Evolutionary conservation across 1,284 basidiomycete species (phyloP).

Genomic region (Apiotrichum gracile): DNA sequence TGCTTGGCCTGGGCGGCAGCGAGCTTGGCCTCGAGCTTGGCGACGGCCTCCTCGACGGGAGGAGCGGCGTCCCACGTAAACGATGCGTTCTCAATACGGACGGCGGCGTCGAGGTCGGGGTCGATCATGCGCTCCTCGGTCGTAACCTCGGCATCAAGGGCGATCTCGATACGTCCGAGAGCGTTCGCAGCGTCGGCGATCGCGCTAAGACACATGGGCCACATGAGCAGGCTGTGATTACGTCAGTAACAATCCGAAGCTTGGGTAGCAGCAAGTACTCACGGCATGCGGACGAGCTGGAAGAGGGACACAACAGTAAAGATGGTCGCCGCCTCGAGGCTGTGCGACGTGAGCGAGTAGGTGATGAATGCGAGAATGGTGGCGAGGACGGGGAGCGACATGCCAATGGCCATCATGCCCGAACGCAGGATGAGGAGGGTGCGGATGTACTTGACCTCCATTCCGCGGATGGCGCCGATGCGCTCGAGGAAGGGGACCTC

Average conservation of each 20-base stretch:
- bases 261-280: neutral
- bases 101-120: conserved; percentile 53
- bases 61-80: conserved; percentile 78
- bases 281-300: conserved; percentile 49
- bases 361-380: conserved; percentile 80
- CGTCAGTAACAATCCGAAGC: neutral
- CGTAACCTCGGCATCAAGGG: conserved; percentile 72
- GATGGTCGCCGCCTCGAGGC: conserved; percentile 56
- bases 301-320: conserved; percentile 81
- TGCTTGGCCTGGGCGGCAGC: conserved; percentile 23
- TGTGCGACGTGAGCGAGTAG: conserved; percentile 65
- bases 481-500: conserved; percentile 59
- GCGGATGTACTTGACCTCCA: conserved; percentile 74
- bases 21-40: conserved; percentile 40
- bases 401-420: conserved; percentile 49
- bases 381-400: conserved; percentile 65
- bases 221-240: conserved; percentile 35
- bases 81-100: conserved; percentile 61
- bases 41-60: conserved; percentile 50
- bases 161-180: conserved; percentile 58
- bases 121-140: conserved; percentile 54
- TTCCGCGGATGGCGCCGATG: conserved; percentile 62
- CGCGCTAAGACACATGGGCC: conserved; percentile 67
- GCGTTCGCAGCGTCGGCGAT: conserved; percentile 75
- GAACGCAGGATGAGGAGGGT: conserved; percentile 57